Conservation (phyloP, 495 filamentous ascomycete species). For the Lepraria neglecta region DNA sequence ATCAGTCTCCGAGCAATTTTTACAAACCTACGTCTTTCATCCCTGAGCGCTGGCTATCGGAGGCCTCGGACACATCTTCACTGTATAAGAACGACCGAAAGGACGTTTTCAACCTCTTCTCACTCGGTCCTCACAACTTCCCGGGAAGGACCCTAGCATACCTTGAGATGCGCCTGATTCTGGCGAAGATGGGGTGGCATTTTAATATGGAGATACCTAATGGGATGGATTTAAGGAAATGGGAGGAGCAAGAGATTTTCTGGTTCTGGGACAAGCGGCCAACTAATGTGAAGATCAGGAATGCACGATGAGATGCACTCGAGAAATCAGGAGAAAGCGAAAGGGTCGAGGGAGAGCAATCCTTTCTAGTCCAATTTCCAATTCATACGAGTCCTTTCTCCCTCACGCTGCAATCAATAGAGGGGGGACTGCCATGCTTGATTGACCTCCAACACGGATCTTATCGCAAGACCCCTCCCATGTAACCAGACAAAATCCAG, state of each 20-base stretch:
- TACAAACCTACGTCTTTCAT: slow-evolving; percentile 22
- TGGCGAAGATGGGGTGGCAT: slow-evolving; percentile 40
- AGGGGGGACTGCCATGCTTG: no score
- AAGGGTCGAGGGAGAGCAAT: no score
- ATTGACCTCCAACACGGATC: no score
- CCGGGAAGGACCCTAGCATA: slow-evolving; percentile 33
- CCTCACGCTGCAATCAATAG: no score
- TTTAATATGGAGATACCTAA: slow-evolving; percentile 35
- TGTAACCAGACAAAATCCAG: no score
- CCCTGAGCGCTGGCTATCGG: slow-evolving; percentile 19
- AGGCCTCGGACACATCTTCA: background rate
- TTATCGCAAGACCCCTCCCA: no score
- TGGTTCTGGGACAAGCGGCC: slow-evolving; percentile 8
- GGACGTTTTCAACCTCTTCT: slow-evolving; percentile 5
- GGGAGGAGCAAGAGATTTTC: slow-evolving; percentile 8
- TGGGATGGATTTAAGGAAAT: background rate
- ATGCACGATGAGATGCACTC: no score
- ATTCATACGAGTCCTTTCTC: no score
- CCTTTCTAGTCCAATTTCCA: no score
- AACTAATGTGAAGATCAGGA: background rate
- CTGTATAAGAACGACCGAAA: slow-evolving; percentile 2
- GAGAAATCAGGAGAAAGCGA: no score
- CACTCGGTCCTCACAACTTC: slow-evolving; percentile 1
- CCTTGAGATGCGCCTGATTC: slow-evolving; percentile 42
- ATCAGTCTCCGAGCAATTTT: slow-evolving; percentile 27